Conservation (phyloP, 2,329 filamentous ascomycete species). For the Thielaviopsis musarum region DNA sequence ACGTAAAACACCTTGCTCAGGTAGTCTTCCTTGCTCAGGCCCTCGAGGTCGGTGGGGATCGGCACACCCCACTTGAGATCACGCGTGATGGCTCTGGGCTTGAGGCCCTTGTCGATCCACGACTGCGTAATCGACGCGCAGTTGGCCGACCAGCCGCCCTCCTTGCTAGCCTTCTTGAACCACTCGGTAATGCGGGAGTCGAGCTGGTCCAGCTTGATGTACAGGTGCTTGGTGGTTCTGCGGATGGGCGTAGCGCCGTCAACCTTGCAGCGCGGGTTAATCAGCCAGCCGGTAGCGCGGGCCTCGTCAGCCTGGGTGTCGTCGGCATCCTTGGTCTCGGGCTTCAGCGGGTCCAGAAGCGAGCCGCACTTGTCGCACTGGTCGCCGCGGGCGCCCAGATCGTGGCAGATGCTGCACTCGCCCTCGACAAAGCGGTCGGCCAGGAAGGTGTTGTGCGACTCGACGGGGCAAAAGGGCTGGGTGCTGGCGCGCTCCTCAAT, state of each 20-base stretch:
- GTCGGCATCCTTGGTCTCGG: constrained; percentile 21
- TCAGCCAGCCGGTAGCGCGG: constrained; percentile 35
- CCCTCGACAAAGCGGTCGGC: constrained; percentile 80
- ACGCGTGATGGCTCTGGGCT: constrained; percentile 75
- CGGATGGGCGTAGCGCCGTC: constrained; percentile 68
- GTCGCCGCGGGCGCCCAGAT: constrained; percentile 54
- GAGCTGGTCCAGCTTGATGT: constrained; percentile 70
- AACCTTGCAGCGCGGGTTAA: constrained; percentile 81
- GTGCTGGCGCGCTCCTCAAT: constrained; percentile 73
- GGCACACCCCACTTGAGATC: constrained; percentile 79
- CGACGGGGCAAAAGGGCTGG: constrained; percentile 65
- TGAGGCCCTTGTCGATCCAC: constrained; percentile 70
- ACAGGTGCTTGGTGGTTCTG: constrained; percentile 77
- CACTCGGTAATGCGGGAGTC: constrained; percentile 63
- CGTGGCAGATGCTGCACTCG: constrained; percentile 56
- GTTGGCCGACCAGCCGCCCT: constrained; percentile 63
- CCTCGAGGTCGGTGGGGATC: constrained; percentile 31
- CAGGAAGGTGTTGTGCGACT: constrained; percentile 57
- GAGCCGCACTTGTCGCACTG: constrained; percentile 62
- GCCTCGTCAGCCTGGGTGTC: constrained; percentile 17
- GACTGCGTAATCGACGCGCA: constrained; percentile 60
- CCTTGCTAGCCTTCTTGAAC: constrained; percentile 54
- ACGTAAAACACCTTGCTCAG: constrained; percentile 69
- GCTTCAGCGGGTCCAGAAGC: constrained; percentile 53
- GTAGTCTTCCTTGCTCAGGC: constrained; percentile 36